Conservation (phyloP, 306 rosid genomes). For the Sechiopsis laciniata region DNA sequence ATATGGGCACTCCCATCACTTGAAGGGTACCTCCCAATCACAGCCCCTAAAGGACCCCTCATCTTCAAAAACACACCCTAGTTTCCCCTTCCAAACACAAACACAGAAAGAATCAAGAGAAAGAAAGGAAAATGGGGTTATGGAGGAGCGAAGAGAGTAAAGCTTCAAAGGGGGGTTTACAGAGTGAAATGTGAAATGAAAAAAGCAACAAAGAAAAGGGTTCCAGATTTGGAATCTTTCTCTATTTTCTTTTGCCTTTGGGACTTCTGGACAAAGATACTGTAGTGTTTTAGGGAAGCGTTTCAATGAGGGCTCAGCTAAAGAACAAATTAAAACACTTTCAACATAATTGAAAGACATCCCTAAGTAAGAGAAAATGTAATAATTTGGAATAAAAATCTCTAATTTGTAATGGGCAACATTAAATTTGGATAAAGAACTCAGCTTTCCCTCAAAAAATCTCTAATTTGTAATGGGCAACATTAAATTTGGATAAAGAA, state of each 20-base stretch:
- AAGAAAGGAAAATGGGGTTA: slow-evolving; percentile 27
- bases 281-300: slow-evolving; percentile 13
- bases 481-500: slow-evolving; percentile 14
- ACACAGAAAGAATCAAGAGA: slow-evolving; percentile 16
- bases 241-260: slow-evolving; percentile 8
- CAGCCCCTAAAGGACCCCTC: slow-evolving; percentile 97
- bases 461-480: not conserved
- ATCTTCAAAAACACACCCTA: slow-evolving; percentile 28
- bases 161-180: not conserved
- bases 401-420: not conserved
- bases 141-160: not conserved
- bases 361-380: not conserved
- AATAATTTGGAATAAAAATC: not conserved
- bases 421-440: slow-evolving; percentile 14
- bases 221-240: slow-evolving; percentile 51
- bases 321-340: not conserved
- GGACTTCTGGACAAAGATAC: slow-evolving; percentile 43
- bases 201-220: slow-evolving; percentile 24
- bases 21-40: slow-evolving; percentile 82
- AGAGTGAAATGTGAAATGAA: slow-evolving; percentile 19
- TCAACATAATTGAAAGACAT: not conserved
- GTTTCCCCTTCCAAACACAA: slow-evolving; percentile 18
- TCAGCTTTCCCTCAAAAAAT: not conserved
- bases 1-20: slow-evolving; percentile 73
- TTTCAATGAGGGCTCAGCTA: slow-evolving; percentile 8